These are phyloP conservation scores for Ilyonectria robusta DNA, from an alignment of 2,329 filamentous ascomycete species.

Conservation along the genomic window DNA sequence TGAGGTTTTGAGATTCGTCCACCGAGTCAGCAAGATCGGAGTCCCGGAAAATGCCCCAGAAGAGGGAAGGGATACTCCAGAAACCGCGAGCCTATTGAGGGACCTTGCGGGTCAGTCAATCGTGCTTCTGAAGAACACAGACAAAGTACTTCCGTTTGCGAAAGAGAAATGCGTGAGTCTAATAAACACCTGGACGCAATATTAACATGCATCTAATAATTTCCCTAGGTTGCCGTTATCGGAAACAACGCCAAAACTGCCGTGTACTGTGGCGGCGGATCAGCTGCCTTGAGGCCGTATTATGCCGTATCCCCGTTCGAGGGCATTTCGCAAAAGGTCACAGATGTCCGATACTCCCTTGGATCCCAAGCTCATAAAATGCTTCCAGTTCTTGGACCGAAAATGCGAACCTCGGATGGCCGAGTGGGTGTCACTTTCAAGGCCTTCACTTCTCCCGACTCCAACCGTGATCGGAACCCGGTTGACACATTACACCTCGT, in stretches of 20 bases:
- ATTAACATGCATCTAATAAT: background rate
- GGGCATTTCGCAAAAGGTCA: background rate
- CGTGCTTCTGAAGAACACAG: conserved; percentile 9
- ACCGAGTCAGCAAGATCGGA: background rate
- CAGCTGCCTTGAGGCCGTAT: conserved; percentile 8
- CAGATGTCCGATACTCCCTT: conserved; percentile 1
- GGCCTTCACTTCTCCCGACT: conserved; percentile 4
- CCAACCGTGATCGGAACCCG: background rate
- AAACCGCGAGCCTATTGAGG: conserved; percentile 1
- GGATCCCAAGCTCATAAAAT: conserved; percentile 17
- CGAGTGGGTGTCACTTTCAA: conserved; percentile 8
- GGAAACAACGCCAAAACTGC: conserved; percentile 6
- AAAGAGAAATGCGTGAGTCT: background rate
- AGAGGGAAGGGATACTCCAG: conserved; percentile 3
- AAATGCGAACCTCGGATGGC: conserved; percentile 10
- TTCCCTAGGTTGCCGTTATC: background rate
- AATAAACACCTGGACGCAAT: background rate
- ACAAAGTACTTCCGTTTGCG: background rate
- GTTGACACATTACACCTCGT: conserved; percentile 2
- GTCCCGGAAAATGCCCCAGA: conserved; percentile 9
- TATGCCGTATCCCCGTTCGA: conserved; percentile 14
- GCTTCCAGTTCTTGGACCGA: conserved; percentile 11
- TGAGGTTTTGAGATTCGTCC: background rate
- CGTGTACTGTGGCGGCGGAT: conserved; percentile 18
- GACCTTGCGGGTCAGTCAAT: conserved; percentile 5